Base-by-base conservation (phyloP, 1,284 basidiomycete species). In the Fomitopsis betulina region DNA sequence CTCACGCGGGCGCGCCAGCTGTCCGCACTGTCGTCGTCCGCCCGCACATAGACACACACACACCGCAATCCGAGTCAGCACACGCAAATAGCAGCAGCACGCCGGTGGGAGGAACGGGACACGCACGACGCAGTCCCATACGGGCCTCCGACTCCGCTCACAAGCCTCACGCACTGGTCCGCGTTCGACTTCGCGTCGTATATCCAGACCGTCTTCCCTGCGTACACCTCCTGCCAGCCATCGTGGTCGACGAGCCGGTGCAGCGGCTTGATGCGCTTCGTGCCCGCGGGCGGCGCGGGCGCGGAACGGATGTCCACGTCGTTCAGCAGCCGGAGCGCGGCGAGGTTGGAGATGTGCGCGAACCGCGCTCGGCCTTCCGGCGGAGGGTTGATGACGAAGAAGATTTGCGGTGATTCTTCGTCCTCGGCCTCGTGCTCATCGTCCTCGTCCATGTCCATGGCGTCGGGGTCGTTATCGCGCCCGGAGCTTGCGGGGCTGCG, bases 101-200 rank as follows among this genome's bases (percentile, higher is more conserved):
- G 32, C 25, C 27, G 27, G 45, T n/a, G 53, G 25, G 42, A 49
- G 17, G n/a, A 45, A 56, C 35, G 45, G 52, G 42, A 51, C 27
- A 79, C 86, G 72, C 67, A 89, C 88, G 87, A 88, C 57, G 87
- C 88, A 47, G 87, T 86, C 25, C 87, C 87, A 65, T 89, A 89
- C 60, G 83, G 70, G 62, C 85, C 81, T 57, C 79, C 70, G 35
- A 63, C 65, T 62, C 80, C 81, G 65, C 78, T 82, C 6, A 91
- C 81, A 9, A 87, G 74, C 53, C 86, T 77, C 50, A 79, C 84
- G 60, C 83, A 86, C 62, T 80, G 79, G 69, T 92, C 88, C 13
- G 53, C 61, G 66, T 89, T 88, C 21, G 87, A 89, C 62, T 72
- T 73, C 8, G 75, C 65, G 64, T 91, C 89, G 67, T 90, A 92